Percentiles rank a stretch among this genome's conserved stretches.
Evolutionary conservation across 345 rosid species (phyloP).

Genomic region (Hibiscus trionum): DNA sequence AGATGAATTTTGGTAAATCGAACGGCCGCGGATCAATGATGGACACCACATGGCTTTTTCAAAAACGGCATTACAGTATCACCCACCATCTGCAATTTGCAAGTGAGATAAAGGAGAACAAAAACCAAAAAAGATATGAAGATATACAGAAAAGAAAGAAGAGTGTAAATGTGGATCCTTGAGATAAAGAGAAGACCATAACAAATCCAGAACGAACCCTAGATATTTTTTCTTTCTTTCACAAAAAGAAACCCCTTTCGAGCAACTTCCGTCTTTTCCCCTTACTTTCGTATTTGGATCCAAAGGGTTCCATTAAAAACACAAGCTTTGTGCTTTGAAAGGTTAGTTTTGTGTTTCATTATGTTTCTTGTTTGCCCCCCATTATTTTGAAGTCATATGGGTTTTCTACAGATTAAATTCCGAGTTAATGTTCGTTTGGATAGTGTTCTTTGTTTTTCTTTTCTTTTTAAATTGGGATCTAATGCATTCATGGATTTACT

Average conservation of each 20-base stretch:
- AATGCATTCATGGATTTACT: conserved; percentile 7
- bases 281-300: conserved; percentile 20
- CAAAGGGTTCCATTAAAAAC: conserved; percentile 11
- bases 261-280: neutral
- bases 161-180: conserved; percentile 17
- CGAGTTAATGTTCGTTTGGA: neutral
- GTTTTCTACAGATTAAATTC: neutral
- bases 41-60: neutral
- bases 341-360: conserved; percentile 15
- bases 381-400: neutral
- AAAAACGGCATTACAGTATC: neutral
- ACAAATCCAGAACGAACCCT: conserved; percentile 26
- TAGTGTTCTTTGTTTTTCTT: neutral
- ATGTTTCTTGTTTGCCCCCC: neutral
- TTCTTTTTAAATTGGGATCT: conserved; percentile 9
- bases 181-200: conserved; percentile 16
- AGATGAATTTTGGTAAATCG: neutral
- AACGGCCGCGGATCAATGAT: neutral
- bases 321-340: conserved; percentile 13
- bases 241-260: neutral
- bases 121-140: neutral
- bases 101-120: neutral
- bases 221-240: conserved; percentile 25
- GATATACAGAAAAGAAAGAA: neutral
- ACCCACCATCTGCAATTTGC: neutral